Percentiles rank a stretch among this genome's conserved stretches.
These are phyloP conservation scores for Trichoderma lentiforme DNA, from an alignment of 2,329 filamentous ascomycete genomes.

Conservation along the genomic window DNA sequence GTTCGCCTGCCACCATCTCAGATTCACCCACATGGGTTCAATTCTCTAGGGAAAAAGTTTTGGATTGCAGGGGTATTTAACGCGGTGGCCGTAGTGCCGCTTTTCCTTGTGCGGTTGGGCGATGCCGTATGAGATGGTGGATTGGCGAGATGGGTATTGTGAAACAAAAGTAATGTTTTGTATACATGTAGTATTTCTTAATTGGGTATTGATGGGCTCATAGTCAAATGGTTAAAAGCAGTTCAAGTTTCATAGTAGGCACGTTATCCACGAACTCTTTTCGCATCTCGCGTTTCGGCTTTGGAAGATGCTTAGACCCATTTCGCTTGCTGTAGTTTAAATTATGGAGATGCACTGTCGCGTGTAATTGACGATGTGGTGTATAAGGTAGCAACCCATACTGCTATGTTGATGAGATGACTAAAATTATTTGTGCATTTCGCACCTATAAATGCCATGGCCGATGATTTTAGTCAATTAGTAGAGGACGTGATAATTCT, in stretches of 20 bases:
- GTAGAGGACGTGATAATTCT: background rate
- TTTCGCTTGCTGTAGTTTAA: background rate
- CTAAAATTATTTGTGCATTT: background rate
- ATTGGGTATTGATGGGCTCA: background rate
- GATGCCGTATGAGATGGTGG: background rate
- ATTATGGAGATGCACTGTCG: background rate
- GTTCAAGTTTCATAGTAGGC: background rate
- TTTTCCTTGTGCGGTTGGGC: background rate
- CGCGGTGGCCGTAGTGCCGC: background rate
- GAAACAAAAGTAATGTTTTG: background rate
- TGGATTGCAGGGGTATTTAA: slow-evolving; percentile 4
- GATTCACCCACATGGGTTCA: background rate
- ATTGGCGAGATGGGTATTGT: no score
- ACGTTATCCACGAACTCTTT: background rate
- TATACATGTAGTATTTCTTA: background rate
- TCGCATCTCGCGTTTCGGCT: background rate
- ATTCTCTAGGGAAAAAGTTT: slow-evolving; percentile 1
- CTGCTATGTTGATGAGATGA: background rate
- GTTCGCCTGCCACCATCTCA: background rate
- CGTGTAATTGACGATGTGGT: background rate
- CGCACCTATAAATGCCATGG: background rate
- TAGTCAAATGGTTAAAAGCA: background rate
- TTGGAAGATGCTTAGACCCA: background rate
- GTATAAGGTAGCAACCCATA: background rate
- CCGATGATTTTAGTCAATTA: background rate